Conservation (phyloP, 306 rosid species). For the Ceratonia siliqua region DNA sequence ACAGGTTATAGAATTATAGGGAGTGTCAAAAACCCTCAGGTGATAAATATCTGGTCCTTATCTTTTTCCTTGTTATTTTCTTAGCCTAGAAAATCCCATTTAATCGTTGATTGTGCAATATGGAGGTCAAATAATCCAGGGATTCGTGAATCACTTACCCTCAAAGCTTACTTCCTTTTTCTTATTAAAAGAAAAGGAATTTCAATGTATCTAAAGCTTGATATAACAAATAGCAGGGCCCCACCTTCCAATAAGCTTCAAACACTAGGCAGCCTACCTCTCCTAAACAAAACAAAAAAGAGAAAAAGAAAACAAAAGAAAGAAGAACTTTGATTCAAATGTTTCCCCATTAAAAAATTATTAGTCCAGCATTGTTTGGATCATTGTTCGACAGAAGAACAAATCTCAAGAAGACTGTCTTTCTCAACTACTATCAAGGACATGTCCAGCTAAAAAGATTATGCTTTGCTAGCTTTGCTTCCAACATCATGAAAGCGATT, state of each 20-base stretch:
- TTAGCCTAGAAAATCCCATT: slow-evolving; percentile 20
- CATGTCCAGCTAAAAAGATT: slow-evolving; percentile 47
- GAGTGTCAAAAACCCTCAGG: not conserved
- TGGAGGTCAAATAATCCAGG: slow-evolving; percentile 17
- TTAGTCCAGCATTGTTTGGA: slow-evolving; percentile 41
- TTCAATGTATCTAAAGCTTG: not conserved
- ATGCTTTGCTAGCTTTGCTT: slow-evolving; percentile 40
- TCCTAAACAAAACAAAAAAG: slow-evolving; percentile 33
- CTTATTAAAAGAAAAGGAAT: not conserved
- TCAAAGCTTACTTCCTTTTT: slow-evolving; percentile 41
- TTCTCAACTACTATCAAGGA: slow-evolving; percentile 46
- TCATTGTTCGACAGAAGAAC: slow-evolving; percentile 42
- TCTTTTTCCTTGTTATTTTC: not conserved
- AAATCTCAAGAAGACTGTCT: slow-evolving; percentile 54
- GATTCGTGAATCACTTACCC: slow-evolving; percentile 27
- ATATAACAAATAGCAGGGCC: not conserved
- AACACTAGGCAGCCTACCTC: too few relatives aligned
- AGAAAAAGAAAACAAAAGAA: slow-evolving; percentile 17
- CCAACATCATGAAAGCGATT: slow-evolving; percentile 38
- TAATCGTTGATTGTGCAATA: not conserved
- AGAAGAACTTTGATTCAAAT: slow-evolving; percentile 25
- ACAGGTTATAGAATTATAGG: slow-evolving; percentile 25
- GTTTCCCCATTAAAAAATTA: too few relatives aligned
- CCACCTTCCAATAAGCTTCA: slow-evolving; percentile 20
- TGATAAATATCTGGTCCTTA: slow-evolving; percentile 2